Evolutionary conservation across 1,284 basidiomycete species (phyloP).

Genomic region (Ustilago loliicola): DNA sequence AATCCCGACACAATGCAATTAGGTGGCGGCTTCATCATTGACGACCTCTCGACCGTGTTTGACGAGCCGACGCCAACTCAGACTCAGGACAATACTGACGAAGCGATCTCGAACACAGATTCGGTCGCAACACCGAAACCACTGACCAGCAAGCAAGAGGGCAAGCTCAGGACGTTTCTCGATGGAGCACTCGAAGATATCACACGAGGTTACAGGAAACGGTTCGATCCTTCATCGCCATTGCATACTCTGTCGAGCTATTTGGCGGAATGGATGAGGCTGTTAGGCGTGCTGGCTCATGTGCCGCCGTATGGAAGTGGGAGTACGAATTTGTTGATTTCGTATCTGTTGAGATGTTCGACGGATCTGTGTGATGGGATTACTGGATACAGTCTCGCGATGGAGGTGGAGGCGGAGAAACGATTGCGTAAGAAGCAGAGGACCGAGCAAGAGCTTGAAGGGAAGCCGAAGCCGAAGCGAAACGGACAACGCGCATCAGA

Average conservation of each 20-base stretch:
- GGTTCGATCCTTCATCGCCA: slow-evolving; percentile 50
- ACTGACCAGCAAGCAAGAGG: slow-evolving; percentile 54
- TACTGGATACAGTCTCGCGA: slow-evolving; percentile 51
- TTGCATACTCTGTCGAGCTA: slow-evolving; percentile 48
- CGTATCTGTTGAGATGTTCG: slow-evolving; percentile 59
- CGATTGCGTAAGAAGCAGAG: slow-evolving; percentile 3
- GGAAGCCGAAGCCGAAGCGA: background rate
- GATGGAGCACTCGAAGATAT: slow-evolving; percentile 54
- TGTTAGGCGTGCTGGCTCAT: slow-evolving; percentile 49
- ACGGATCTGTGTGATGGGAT: slow-evolving; percentile 63
- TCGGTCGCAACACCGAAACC: slow-evolving; percentile 38
- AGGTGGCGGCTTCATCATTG: slow-evolving; percentile 45
- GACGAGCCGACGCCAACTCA: slow-evolving; percentile 16
- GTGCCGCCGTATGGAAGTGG: slow-evolving; percentile 56
- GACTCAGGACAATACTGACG: background rate
- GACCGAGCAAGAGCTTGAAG: background rate
- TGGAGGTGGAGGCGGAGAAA: slow-evolving; percentile 25
- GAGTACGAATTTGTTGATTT: slow-evolving; percentile 55
- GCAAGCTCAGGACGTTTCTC: slow-evolving; percentile 55
- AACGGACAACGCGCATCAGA: background rate
- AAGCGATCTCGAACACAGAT: background rate
- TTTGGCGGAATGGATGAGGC: slow-evolving; percentile 42
- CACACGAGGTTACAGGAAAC: slow-evolving; percentile 53
- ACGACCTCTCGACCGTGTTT: slow-evolving; percentile 42
- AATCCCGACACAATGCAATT: slow-evolving; percentile 24